Evolutionary conservation across 164 flowering plant species (phyloP), one percentile per base, ranked within the genome.

Genomic region (Dillenia turbinata): DNA sequence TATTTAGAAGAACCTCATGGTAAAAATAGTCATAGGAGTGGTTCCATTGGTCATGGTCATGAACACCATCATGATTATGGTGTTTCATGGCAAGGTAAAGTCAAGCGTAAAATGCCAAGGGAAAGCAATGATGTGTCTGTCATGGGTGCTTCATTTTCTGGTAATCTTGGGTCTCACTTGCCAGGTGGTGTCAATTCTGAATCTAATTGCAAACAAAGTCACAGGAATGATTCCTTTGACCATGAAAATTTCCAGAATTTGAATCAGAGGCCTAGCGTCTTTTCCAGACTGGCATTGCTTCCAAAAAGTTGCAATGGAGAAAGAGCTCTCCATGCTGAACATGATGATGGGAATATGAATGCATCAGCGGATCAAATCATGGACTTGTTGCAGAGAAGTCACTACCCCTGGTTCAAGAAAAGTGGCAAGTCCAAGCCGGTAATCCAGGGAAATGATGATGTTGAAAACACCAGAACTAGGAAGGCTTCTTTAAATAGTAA

Each of bases 311-410:
- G 44, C 6, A 22, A n/a, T 14, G 62, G 66, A 66, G 66, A 59
- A 46, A 47, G 47, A 58, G 17, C 44, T 52, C 8, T 22, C 9
- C 52, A 10, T 11, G 40, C 54, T 44, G 14, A 10, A n/a, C 9
- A 17, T 46, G 57, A 69, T 48, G 69, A 47, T n/a, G 3, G 22
- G 46, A 26, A 46, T 47, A 16, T 51, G 52, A 73, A 64, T 56
- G 19, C 61, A 52, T 71, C 83, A 52, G 75, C 65, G 33, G 71
- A 74, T 66, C 76, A 79, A 50, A 47, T 83, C 50, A 79, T 79
- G 76, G 63, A 54, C 10, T 33, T 57, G 63, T 46, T 81, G 62
- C 56, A 51, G 17, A 59, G 52, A 40, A 66, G 51, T 50, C 71
- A 57, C 13, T 47, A 52, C 43, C 19, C 19, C 10, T 63, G 71